Conservation (phyloP, 352 stramenopile genomes). For the Pythium scleroteichum region DNA sequence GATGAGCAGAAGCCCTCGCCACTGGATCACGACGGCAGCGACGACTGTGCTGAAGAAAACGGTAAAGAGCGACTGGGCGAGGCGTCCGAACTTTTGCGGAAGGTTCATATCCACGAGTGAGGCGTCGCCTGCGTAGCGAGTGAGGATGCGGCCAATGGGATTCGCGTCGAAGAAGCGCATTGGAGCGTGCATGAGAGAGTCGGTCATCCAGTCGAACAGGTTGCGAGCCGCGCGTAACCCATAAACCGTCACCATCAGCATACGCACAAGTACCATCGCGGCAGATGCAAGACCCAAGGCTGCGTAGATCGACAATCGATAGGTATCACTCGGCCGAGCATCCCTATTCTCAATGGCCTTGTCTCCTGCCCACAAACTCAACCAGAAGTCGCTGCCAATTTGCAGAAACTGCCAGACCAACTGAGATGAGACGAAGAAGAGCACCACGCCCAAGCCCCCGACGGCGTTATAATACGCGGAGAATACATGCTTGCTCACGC, state of each 20-base stretch:
- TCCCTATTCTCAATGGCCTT: neutral
- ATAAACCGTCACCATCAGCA: slow-evolving; percentile 20
- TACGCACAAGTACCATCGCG: slow-evolving; percentile 23
- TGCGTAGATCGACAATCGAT: slow-evolving; percentile 14
- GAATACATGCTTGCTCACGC: slow-evolving; percentile 36
- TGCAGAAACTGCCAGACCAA: slow-evolving; percentile 70
- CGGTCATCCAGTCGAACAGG: slow-evolving; percentile 88
- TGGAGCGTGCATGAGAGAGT: slow-evolving; percentile 79
- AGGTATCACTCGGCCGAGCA: neutral
- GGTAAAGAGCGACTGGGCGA: slow-evolving; percentile 35
- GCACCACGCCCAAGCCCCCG: slow-evolving; percentile 37
- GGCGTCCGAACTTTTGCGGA: slow-evolving; percentile 27
- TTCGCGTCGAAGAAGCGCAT: slow-evolving; percentile 92
- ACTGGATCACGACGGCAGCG: slow-evolving; percentile 62
- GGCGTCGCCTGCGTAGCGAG: slow-evolving; percentile 88
- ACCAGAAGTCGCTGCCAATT: slow-evolving; percentile 89
- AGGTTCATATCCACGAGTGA: slow-evolving; percentile 80
- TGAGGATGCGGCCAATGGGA: slow-evolving; percentile 86
- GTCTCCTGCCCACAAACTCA: slow-evolving; percentile 81
- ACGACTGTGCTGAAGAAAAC: slow-evolving; percentile 60
- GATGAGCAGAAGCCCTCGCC: slow-evolving; percentile 59
- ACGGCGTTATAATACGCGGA: slow-evolving; percentile 41
- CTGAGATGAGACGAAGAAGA: slow-evolving; percentile 56
- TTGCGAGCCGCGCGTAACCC: slow-evolving; percentile 30
- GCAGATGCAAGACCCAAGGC: slow-evolving; percentile 14